These are phyloP conservation scores for Yarrowia porcina DNA, from an alignment of 805 yeast species.

Conservation along the genomic window DNA sequence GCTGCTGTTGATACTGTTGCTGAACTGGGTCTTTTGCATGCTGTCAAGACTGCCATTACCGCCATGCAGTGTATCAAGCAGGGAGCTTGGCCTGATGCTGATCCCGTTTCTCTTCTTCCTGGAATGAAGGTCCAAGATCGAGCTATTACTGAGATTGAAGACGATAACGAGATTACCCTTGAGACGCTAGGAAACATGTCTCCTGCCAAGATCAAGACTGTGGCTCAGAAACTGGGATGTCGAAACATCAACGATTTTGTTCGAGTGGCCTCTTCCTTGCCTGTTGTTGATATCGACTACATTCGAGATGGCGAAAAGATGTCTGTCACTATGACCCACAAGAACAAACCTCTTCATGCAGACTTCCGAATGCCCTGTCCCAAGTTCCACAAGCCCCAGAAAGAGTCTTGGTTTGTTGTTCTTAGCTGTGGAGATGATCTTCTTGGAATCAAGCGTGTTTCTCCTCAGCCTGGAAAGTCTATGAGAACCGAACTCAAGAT, in stretches of 20 bases:
- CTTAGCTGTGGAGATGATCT: constrained; percentile 56
- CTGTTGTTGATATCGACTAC: constrained; percentile 47
- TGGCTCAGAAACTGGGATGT: constrained; percentile 38
- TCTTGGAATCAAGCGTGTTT: constrained; percentile 65
- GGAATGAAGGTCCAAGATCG: constrained; percentile 36
- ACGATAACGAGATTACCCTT: constrained; percentile 17
- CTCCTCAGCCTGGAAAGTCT: constrained; percentile 26
- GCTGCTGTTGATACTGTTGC: constrained; percentile 88
- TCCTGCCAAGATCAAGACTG: constrained; percentile 41
- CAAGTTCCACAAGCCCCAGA: constrained; percentile 82
- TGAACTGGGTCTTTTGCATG: constrained; percentile 67
- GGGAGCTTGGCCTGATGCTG: constrained; percentile 80
- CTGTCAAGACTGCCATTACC: constrained; percentile 59
- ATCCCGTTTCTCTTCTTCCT: constrained; percentile 57
- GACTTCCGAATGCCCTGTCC: constrained; percentile 74
- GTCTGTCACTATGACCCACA: constrained; percentile 30
- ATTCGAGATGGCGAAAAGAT: constrained; percentile 30
- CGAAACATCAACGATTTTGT: constrained; percentile 48
- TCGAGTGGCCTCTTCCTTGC: constrained; percentile 54
- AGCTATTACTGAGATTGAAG: constrained; percentile 29
- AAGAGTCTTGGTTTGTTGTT: constrained; percentile 89
- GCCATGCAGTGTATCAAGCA: constrained; percentile 87
- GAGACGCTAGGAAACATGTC: constrained; percentile 29
- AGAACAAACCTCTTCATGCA: constrained; percentile 34
- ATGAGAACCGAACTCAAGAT: not conserved